These are phyloP conservation scores for Tuctoria greenei DNA, from an alignment of 176 grass and related monocot genomes.

Conservation along the genomic window DNA sequence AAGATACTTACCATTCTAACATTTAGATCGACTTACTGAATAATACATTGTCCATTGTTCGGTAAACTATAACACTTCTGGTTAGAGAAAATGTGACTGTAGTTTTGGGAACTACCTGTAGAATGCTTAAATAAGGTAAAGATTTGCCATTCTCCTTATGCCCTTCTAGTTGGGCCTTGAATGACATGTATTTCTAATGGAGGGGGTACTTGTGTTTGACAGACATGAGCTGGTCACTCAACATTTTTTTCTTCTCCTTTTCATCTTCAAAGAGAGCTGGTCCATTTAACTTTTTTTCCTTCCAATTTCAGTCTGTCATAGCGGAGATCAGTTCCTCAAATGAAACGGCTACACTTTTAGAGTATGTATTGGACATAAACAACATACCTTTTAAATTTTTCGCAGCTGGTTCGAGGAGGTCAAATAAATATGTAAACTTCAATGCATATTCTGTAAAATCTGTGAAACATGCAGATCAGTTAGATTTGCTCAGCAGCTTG, in stretches of 20 bases:
- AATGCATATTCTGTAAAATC: constrained; percentile 22
- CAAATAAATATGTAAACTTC: constrained; percentile 22
- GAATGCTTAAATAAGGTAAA: background rate
- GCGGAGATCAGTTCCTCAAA: constrained; percentile 95
- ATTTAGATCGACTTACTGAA: background rate
- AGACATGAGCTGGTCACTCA: constrained; percentile 11
- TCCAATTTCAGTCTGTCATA: constrained; percentile 81
- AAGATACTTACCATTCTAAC: constrained; percentile 6
- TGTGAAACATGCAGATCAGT: constrained; percentile 67
- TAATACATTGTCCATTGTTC: constrained; percentile 17
- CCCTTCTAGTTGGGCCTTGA: background rate
- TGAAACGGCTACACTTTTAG: constrained; percentile 79
- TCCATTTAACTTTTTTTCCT: constrained; percentile 27
- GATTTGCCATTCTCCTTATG: background rate
- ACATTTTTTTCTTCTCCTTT: constrained; percentile 23
- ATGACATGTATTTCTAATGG: background rate
- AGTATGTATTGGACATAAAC: constrained; percentile 60
- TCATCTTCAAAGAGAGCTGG: constrained; percentile 18
- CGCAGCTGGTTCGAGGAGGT: constrained; percentile 16
- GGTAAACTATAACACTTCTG: constrained; percentile 1
- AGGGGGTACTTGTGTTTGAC: background rate
- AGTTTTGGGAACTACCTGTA: constrained; percentile 4
- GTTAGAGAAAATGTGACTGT: background rate
- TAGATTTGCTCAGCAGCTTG: constrained; percentile 96
- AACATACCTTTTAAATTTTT: constrained; percentile 32